Evolutionary conservation across 768 basidiomycete genomes (phyloP), one percentile per base, ranked within the genome.

Genomic region (Boletus eberwhitei): DNA sequence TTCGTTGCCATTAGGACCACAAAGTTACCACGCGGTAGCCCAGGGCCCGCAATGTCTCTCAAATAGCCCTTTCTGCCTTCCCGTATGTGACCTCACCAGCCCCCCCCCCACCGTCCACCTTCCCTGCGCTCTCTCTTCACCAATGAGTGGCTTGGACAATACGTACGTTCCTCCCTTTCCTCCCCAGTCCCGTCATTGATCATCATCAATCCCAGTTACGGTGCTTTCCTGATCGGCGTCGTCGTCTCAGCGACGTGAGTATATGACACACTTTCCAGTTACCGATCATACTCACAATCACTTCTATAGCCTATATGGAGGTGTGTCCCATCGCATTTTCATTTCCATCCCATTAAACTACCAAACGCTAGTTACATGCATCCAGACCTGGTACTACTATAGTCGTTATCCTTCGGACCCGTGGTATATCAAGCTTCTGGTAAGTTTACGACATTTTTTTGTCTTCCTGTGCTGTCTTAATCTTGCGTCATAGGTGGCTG

Each of bases 341-440:
- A 48, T 55, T 32, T 42, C 36, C 38, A 5, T n/a, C 19, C n/a
- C 19, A 35, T 59, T 32, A 56, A 68, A 14, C 39, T 29, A 12
- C 11, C 31, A 35, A 43, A 8, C 38, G 0, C 37, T 41, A 85
- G 84, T 85, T 21, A 83, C 83, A 14, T 72, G 74, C 53, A 73
- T 85, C 14, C 84, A 85, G 64, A 74, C 78, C 2, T 83, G 75
- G 74, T 84, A 79, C 59, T 85, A 84, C 63, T 84, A 70, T 50
- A 71, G 69, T 17, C 76, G 54, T 3, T 71, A 84, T 61, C 77
- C 80, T 52, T 72, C 70, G 35, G 83, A 85, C 65, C 64, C 70
- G 26, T 83, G 81, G 82, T 68, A 74, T 8, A 73, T 78, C 55
- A 81, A 79, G 59, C 48, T 67, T 14, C 64, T 85, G 42, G 83